Conservation (phyloP, 2,329 filamentous ascomycete genomes). For the Emmonsia crescens region DNA sequence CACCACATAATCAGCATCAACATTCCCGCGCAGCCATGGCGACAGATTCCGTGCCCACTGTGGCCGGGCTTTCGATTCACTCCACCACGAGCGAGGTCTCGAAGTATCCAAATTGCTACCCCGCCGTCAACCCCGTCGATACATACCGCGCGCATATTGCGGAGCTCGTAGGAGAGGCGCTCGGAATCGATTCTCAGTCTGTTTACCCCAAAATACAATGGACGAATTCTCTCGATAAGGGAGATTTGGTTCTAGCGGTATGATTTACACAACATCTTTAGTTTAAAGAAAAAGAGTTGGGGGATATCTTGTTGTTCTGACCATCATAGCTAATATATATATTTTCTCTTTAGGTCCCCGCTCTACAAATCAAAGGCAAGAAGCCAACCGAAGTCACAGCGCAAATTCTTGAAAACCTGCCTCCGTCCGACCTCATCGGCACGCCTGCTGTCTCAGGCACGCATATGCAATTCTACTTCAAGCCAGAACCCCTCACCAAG, state of each 20-base stretch:
- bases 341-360: conserved; percentile 24
- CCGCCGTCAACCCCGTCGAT: conserved; percentile 37
- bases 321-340: background rate
- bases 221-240: conserved; percentile 38
- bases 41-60: conserved; percentile 24
- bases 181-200: conserved; percentile 30
- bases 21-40: conserved; percentile 22
- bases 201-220: conserved; percentile 33
- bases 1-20: background rate
- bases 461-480: conserved; percentile 58
- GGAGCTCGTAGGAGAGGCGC: conserved; percentile 28
- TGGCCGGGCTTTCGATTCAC: conserved; percentile 31
- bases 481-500: conserved; percentile 44
- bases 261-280: conserved; percentile 7
- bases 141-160: conserved; percentile 38
- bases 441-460: conserved; percentile 46
- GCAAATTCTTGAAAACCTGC: conserved; percentile 48
- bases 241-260: conserved; percentile 36
- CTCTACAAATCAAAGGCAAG: conserved; percentile 43
- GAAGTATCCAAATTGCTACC: conserved; percentile 32
- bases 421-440: conserved; percentile 47
- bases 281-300: background rate
- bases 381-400: conserved; percentile 47
- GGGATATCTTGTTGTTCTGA: background rate
- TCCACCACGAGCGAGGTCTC: conserved; percentile 27